A percentile compares a stretch with the other conserved stretches of the same genome.
Conservation (phyloP, 176 grass and related monocot genomes). For the Themeda triandra region DNA sequence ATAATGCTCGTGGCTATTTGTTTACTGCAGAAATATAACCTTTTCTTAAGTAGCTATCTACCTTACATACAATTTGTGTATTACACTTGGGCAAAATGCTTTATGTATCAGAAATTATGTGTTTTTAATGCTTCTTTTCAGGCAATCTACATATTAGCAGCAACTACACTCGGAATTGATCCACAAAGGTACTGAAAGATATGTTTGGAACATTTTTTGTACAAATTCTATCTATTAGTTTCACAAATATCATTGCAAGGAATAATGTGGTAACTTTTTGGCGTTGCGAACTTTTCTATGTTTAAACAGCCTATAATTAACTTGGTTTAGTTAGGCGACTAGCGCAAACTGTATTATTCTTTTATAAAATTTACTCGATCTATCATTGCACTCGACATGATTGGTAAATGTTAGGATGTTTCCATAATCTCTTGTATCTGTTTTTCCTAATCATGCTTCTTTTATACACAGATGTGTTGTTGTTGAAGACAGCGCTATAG, state of each 20-base stretch:
- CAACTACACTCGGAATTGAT: constrained; percentile 79
- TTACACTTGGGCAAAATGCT: background rate
- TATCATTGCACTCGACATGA: background rate
- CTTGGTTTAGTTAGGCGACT: background rate
- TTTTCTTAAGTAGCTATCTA: background rate
- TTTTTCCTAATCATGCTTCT: constrained; percentile 17
- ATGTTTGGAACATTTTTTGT: background rate
- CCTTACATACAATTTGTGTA: background rate
- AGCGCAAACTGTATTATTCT: background rate
- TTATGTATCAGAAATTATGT: background rate
- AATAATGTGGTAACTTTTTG: background rate
- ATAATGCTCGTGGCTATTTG: background rate
- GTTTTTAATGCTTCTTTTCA: constrained; percentile 23
- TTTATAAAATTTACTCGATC: background rate
- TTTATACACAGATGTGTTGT: constrained; percentile 82
- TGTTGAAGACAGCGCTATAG: constrained; percentile 92
- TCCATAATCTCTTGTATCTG: background rate
- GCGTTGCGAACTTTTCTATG: background rate
- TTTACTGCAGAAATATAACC: background rate
- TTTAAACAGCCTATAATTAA: background rate
- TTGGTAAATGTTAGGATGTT: background rate
- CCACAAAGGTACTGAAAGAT: constrained; percentile 64
- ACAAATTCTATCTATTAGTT: background rate
- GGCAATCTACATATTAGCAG: constrained; percentile 95
- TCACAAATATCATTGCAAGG: background rate